Conservation (phyloP, 345 rosid species). For the Durio zibethinus region DNA sequence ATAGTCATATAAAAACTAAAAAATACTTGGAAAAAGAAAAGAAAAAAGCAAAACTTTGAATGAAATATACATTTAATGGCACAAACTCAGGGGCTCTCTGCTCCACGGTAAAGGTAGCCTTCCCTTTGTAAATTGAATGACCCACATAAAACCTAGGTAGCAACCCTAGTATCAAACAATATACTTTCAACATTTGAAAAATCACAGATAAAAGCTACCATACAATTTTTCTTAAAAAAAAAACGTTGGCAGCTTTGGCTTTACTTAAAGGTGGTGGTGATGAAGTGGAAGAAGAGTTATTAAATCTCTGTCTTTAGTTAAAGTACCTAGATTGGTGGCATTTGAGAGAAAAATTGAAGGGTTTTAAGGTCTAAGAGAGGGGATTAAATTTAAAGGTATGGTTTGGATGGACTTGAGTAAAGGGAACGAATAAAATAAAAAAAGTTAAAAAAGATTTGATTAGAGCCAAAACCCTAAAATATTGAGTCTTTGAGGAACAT, state of each 20-base stretch:
- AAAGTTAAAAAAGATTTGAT: no score
- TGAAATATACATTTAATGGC: constrained; percentile 51
- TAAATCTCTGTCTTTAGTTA: constrained; percentile 37
- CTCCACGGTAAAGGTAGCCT: constrained; percentile 81
- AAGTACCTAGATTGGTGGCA: constrained; percentile 61
- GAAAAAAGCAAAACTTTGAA: background rate
- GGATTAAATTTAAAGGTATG: constrained; percentile 12
- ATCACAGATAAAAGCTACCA: background rate
- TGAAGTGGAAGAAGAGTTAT: constrained; percentile 29
- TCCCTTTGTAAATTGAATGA: constrained; percentile 91
- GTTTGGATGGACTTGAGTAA: background rate
- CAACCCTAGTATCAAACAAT: constrained; percentile 30
- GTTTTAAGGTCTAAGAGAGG: constrained; percentile 20
- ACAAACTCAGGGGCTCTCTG: constrained; percentile 81
- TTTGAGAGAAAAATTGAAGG: constrained; percentile 36
- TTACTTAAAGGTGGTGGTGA: constrained; percentile 26
- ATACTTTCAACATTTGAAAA: background rate
- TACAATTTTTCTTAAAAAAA: background rate
- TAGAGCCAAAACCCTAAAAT: no score
- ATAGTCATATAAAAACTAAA: no score
- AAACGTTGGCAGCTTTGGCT: background rate
- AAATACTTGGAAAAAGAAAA: background rate
- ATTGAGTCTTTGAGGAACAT: no score
- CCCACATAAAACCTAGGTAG: constrained; percentile 65
- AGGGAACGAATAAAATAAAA: no score